These are phyloP conservation scores for Ophiostoma quercus DNA, from an alignment of 2,329 filamentous ascomycete genomes.

Conservation along the genomic window DNA sequence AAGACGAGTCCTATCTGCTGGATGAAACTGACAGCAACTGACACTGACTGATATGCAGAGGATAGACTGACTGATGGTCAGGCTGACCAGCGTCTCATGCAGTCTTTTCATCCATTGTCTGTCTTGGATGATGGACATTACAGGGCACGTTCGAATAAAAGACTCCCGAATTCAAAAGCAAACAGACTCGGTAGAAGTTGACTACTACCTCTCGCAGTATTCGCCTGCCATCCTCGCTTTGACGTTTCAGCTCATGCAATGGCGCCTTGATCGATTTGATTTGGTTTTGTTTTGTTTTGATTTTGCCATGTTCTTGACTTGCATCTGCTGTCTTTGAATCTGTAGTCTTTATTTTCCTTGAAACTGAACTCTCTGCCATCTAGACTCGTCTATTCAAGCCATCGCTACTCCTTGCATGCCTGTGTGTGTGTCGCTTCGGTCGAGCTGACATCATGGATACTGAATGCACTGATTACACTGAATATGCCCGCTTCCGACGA, in stretches of 20 bases:
- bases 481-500: not conserved
- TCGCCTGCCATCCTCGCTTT: not conserved
- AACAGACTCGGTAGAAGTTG: not conserved
- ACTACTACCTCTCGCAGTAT: not conserved
- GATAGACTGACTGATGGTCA: not conserved
- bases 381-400: not conserved
- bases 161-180: not conserved
- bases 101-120: not conserved
- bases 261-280: not conserved
- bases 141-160: not conserved
- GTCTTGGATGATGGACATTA: not conserved
- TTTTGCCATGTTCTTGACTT: not conserved
- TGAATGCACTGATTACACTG: not conserved
- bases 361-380: not conserved
- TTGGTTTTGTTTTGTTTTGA: not conserved
- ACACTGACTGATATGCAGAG: not conserved
- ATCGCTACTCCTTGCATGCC: not conserved
- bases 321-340: not conserved
- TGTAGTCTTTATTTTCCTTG: not conserved
- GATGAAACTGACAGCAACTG: not conserved
- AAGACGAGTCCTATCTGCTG: not conserved
- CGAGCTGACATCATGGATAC: not conserved
- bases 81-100: not conserved
- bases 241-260: not conserved
- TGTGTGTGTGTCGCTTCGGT: not conserved